Percentiles rank a stretch among this genome's conserved stretches.
Conservation (phyloP, 2,329 filamentous ascomycete species). For the Metarhizium sp. region DNA sequence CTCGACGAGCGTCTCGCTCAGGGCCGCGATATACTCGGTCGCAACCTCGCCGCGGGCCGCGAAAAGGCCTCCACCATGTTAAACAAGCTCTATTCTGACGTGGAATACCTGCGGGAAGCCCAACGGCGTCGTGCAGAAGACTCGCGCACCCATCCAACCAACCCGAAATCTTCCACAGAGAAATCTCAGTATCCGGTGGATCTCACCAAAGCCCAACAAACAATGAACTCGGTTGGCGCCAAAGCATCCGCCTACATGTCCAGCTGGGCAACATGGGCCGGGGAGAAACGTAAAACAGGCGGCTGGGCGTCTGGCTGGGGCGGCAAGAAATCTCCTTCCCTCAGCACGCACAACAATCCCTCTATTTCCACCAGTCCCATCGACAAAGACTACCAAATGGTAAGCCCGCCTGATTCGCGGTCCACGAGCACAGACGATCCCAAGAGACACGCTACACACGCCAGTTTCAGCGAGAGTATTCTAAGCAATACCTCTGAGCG, state of each 20-base stretch:
- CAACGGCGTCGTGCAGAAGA: conserved; percentile 33
- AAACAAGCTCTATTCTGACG: conserved; percentile 81
- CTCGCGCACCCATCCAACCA: conserved; percentile 13
- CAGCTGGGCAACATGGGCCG: conserved; percentile 61
- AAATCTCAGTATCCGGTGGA: conserved; percentile 15
- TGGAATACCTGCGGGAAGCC: conserved; percentile 53
- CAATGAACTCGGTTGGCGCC: conserved; percentile 38
- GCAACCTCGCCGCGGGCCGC: conserved; percentile 77
- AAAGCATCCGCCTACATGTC: conserved; percentile 57
- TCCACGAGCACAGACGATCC: conserved; percentile 19
- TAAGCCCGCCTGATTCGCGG: conserved; percentile 20
- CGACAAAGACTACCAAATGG: conserved; percentile 27
- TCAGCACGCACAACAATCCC: conserved; percentile 15
- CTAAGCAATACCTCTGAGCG: conserved; percentile 5
- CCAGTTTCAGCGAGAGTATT: conserved; percentile 11
- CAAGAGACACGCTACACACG: conserved; percentile 25
- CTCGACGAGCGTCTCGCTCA: conserved; percentile 83
- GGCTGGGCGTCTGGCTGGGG: conserved; percentile 34
- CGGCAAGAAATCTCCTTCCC: conserved; percentile 18
- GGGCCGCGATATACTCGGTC: conserved; percentile 75
- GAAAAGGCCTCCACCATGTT: conserved; percentile 84
- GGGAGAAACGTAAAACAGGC: conserved; percentile 61
- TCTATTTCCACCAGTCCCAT: conserved; percentile 26
- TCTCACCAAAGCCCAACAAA: conserved; percentile 33
- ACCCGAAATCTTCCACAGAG: conserved; percentile 3